Evolutionary conservation across 768 basidiomycete genomes (phyloP), one percentile per base, ranked within the genome.

Genomic region (Kwoniella mangroviensis): DNA sequence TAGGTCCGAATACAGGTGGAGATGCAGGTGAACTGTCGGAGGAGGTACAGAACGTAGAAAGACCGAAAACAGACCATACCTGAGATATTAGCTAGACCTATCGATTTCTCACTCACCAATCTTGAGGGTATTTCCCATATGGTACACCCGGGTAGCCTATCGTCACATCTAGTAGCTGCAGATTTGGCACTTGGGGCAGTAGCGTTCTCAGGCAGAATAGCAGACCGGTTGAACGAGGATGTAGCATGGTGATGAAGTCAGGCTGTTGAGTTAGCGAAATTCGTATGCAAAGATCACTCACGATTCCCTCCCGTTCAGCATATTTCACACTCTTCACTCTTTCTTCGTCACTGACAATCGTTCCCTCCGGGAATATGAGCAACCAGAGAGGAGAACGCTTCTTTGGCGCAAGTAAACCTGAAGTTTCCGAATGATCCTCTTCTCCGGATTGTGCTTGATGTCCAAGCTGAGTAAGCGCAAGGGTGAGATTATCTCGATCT

Each of bases 301-400:
- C 94, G 67, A 96, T 89, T 6, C 91, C 92, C 77, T 89, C 88
- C 84, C 92, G 94, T 67, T 93, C 90, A 5, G 95, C 94, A 79
- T 89, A 98, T 76, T 90, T 90, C 84, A 88, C 89, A 83, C 92
- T 94, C 73, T 91, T 86, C 0, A 93, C 93, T 57, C 93, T 84
- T 4, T 95, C 98, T 71, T 94, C 86, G 71, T 88, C 87, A 82
- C 92, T 94, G 15, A 95, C 91, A 28, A 98, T 89, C 4, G 96
- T 98, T 40, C 97, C 97, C 82, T 99, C 97, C 0, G 97, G 97
- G 81, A 95, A 98, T 56, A 98, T 86, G 65, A 98, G 86, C 75
- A 96, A 88, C 71, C 90, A 89, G 53, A 97, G 85, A 0, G 93
- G 91, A 11, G 73, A 71, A 61, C 71, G 61, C 41, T 60, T 72